phyloP scores from a whole-genome alignment of 768 basidiomycete species.

The Pleurotus djamor region DNA sequence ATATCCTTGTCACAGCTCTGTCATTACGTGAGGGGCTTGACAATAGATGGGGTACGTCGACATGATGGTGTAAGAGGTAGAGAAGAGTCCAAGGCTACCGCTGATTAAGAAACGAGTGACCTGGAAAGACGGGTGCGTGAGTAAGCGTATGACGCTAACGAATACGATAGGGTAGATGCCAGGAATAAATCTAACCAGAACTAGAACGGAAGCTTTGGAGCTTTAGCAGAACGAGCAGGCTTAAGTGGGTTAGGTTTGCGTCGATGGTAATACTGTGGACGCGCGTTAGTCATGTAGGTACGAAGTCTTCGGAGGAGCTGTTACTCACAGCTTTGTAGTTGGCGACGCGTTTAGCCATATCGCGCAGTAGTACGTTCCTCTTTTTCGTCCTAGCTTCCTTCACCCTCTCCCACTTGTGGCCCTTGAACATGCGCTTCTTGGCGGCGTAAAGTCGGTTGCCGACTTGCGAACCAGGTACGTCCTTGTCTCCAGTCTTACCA shows the following conservation, averaged over 20 bases:
- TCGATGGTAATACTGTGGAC: slow-evolving; percentile 42
- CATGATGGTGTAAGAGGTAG: not conserved
- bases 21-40: not conserved
- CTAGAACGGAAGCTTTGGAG: slow-evolving; percentile 64
- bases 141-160: not conserved
- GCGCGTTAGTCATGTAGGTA: slow-evolving; percentile 4
- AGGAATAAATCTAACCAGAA: not conserved
- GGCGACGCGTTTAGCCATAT: slow-evolving; percentile 65
- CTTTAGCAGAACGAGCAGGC: slow-evolving; percentile 41
- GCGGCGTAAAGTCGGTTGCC: slow-evolving; percentile 66
- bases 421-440: slow-evolving; percentile 89
- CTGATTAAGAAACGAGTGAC: not conserved
- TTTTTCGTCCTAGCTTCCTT: slow-evolving; percentile 43
- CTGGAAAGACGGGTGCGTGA: not conserved
- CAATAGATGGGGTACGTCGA: too few relatives aligned
- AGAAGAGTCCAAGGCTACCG: not conserved
- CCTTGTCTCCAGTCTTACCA: slow-evolving; percentile 38
- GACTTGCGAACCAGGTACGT: slow-evolving; percentile 45
- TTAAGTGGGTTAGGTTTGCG: slow-evolving; percentile 60
- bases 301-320: not conserved
- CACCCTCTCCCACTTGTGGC: slow-evolving; percentile 81
- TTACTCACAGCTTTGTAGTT: slow-evolving; percentile 63
- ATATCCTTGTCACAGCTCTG: too few relatives aligned
- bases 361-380: slow-evolving; percentile 57
- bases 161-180: too few relatives aligned